Percentiles rank a stretch among this genome's conserved stretches.
These are phyloP conservation scores for Stylosanthes scabra DNA, from an alignment of 331 rosid species.

Conservation along the genomic window DNA sequence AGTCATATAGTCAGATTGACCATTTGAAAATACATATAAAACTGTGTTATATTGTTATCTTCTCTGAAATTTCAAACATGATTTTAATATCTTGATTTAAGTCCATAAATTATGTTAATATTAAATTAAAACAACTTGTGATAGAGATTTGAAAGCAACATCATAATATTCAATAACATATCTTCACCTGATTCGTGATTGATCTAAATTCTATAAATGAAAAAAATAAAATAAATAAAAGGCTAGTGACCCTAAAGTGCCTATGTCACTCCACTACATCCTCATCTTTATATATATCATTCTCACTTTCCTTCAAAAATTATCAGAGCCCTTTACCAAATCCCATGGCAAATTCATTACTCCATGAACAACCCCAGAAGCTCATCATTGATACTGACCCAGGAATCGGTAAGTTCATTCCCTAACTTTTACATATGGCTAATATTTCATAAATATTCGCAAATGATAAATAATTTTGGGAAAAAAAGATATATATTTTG, in stretches of 20 bases:
- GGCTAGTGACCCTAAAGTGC: neutral
- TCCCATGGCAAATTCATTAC: constrained; percentile 34
- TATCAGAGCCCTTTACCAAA: neutral
- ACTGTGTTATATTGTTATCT: no score
- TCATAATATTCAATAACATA: constrained; percentile 24
- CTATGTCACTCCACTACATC: neutral
- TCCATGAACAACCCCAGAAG: constrained; percentile 47
- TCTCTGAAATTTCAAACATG: neutral
- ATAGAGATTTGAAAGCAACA: neutral
- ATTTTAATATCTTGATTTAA: neutral
- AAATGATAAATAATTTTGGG: no score
- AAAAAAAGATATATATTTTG: no score
- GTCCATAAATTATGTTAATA: no score
- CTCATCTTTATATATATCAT: neutral
- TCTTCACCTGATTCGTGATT: neutral
- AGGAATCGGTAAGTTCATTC: constrained; percentile 77
- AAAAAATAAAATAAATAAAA: neutral
- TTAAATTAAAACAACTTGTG: no score
- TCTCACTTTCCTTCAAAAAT: neutral
- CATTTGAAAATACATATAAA: no score
- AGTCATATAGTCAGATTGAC: no score
- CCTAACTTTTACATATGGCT: neutral
- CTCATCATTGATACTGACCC: constrained; percentile 96
- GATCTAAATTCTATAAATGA: neutral
- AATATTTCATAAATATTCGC: no score